A percentile compares a stretch with the other conserved stretches of the same genome.
phyloP scores from a whole-genome alignment of 2,329 filamentous ascomycete genomes.

The Paracamarosporium sp. region DNA sequence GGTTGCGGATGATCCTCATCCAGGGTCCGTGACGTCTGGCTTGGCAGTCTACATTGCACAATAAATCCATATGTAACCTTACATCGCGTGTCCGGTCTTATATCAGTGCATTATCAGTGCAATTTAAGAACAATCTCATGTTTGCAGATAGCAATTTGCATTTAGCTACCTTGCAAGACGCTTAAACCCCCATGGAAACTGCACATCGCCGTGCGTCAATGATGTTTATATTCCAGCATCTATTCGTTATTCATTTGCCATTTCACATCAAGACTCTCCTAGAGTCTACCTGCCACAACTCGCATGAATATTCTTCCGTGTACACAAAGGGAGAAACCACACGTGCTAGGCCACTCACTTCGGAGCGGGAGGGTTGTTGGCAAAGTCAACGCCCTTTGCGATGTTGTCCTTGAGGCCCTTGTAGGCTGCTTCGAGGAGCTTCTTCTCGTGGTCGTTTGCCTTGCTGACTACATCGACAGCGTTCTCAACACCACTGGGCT shows the following conservation, averaged over 20 bases:
- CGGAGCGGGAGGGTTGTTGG: conserved; percentile 77
- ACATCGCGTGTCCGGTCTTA: neutral
- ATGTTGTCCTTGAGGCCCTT: conserved; percentile 91
- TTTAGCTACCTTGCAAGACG: conserved; percentile 3
- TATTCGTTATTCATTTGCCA: conserved; percentile 3
- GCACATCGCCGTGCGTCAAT: conserved; percentile 1
- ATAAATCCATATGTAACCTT: neutral
- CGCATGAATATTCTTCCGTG: conserved; percentile 13
- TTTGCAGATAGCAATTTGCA: neutral
- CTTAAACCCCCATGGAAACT: neutral
- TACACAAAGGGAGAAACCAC: neutral
- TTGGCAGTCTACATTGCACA: neutral
- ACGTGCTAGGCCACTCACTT: conserved; percentile 35
- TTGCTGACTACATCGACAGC: conserved; percentile 78
- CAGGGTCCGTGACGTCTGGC: conserved; percentile 6
- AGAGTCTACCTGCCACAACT: conserved; percentile 25
- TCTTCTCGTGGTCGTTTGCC: conserved; percentile 88
- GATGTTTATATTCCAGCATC: conserved; percentile 1
- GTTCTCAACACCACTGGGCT: conserved; percentile 87
- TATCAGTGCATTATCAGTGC: neutral
- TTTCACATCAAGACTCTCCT: conserved; percentile 3
- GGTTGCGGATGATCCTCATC: neutral
- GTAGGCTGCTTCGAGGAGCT: conserved; percentile 76
- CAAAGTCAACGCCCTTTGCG: conserved; percentile 89
- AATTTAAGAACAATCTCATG: neutral